Percentiles rank a stretch among this genome's conserved stretches.
These are phyloP conservation scores for Candida germanica DNA, from an alignment of 805 yeast genomes.

Conservation along the genomic window DNA sequence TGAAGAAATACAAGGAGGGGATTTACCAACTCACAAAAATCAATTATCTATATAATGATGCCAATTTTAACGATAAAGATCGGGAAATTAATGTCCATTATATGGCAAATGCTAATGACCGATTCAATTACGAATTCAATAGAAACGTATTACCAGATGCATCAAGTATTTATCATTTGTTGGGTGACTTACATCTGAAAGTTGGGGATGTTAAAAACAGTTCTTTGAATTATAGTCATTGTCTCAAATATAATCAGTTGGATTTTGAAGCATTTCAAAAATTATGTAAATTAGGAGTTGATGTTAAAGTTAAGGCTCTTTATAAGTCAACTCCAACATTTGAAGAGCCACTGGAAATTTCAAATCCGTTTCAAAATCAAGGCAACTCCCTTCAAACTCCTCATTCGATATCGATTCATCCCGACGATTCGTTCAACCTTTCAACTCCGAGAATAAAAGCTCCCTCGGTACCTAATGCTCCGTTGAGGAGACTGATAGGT, in stretches of 20 bases:
- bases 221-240: slow-evolving; percentile 62
- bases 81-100: slow-evolving; percentile 4
- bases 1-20: slow-evolving; percentile 61
- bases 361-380: slow-evolving; percentile 7
- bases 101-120: slow-evolving; percentile 20
- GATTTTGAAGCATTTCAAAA: slow-evolving; percentile 85
- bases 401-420: slow-evolving; percentile 2
- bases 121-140: slow-evolving; percentile 37
- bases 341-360: background rate
- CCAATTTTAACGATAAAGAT: background rate
- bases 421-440: slow-evolving; percentile 12
- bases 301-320: slow-evolving; percentile 56
- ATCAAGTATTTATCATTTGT: slow-evolving; percentile 62
- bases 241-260: slow-evolving; percentile 71
- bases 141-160: slow-evolving; percentile 54
- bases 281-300: slow-evolving; percentile 68
- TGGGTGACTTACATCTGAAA: slow-evolving; percentile 65
- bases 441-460: slow-evolving; percentile 29
- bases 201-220: slow-evolving; percentile 64
- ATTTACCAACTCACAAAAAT: slow-evolving; percentile 40
- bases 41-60: slow-evolving; percentile 28
- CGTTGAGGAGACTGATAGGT: slow-evolving; percentile 26
- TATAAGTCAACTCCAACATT: slow-evolving; percentile 28
- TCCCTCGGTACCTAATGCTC: slow-evolving; percentile 34
- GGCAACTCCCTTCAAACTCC: slow-evolving; percentile 1